Evolutionary conservation across 1,284 basidiomycete genomes (phyloP), one percentile per base, ranked within the genome.

Genomic region (Papiliotrema terrestris): DNA sequence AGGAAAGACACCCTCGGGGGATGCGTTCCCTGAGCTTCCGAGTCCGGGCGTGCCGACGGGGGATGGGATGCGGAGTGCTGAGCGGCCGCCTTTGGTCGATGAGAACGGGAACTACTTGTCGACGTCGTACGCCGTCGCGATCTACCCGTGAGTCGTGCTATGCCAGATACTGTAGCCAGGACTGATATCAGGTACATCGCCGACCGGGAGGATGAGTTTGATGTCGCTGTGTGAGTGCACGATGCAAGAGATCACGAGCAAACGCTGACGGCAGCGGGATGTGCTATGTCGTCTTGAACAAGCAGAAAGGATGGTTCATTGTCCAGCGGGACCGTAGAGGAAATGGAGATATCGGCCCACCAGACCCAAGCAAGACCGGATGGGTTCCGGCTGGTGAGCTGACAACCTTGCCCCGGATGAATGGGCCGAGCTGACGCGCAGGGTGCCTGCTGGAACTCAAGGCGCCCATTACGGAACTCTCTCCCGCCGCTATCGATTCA

Each of bases 221-320:
- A 98, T 71, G 95, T 98, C 2, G 85, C 89, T 44, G 92, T 98
- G 89, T 92, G 71, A 78, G 89, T 84, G 2, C 3, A 3, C 2
- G 22, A 8, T 14, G 13, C 14, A 1, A 23, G 13, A 36, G 44
- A 43, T 46, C 15, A n/a, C 17, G 45, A 3, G 37, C 38, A 22
- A 17, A n/a, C 37, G 42, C 60, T 64, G 38, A 68, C 51, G 2
- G 2, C 5, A 91, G 87, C 35, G 88, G 88, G 36, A 88, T 93
- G 69, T 91, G 90, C 0, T 98, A 96, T 75, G 85, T 97, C 62
- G 95, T 98, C 67, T 80, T 96, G 52, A 91, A 89, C 56, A 87
- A 95, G 60, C 88, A 92, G 15, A 87, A 94, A 59, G 96, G 96
- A 0, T 98, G 96, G 96, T 99, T 95, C 92, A 89, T 97, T 36